Evolutionary conservation across 208 protist genomes (phyloP).

Genomic region (Wallacemonas sp.): DNA sequence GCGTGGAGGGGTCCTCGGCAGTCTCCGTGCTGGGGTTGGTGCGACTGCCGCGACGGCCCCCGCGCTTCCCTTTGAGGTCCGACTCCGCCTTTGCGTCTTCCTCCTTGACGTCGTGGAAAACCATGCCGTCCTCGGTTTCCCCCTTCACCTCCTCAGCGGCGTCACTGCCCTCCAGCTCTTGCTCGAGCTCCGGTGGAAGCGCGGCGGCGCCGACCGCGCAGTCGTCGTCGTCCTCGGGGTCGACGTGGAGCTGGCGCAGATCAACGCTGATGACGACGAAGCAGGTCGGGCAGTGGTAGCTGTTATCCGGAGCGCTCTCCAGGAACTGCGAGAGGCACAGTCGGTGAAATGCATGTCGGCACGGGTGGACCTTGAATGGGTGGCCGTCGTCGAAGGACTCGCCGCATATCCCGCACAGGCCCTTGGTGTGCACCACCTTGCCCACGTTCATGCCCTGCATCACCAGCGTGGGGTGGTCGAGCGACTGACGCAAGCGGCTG

Average conservation of each 20-base stretch:
- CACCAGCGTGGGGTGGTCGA: slow-evolving; percentile 91
- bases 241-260: slow-evolving; percentile 66
- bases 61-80: not conserved
- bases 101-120: slow-evolving; percentile 17
- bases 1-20: not conserved
- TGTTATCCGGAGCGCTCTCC: slow-evolving; percentile 74
- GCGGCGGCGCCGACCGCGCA: slow-evolving; percentile 40
- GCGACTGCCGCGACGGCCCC: slow-evolving; percentile 10
- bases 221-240: slow-evolving; percentile 67
- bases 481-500: slow-evolving; percentile 89
- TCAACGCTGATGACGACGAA: slow-evolving; percentile 88
- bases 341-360: slow-evolving; percentile 84
- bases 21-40: not conserved
- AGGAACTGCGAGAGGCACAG: slow-evolving; percentile 86
- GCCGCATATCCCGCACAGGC: slow-evolving; percentile 83
- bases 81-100: slow-evolving; percentile 9
- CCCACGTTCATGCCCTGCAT: slow-evolving; percentile 75
- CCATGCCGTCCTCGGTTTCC: slow-evolving; percentile 11
- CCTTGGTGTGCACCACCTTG: slow-evolving; percentile 56
- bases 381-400: slow-evolving; percentile 64
- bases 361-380: slow-evolving; percentile 65
- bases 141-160: slow-evolving; percentile 13
- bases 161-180: slow-evolving; percentile 36
- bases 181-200: slow-evolving; percentile 71
- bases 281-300: slow-evolving; percentile 85